Evolutionary conservation across 2,329 filamentous ascomycete species (phyloP).

Genomic region (Penicillium polonicum): DNA sequence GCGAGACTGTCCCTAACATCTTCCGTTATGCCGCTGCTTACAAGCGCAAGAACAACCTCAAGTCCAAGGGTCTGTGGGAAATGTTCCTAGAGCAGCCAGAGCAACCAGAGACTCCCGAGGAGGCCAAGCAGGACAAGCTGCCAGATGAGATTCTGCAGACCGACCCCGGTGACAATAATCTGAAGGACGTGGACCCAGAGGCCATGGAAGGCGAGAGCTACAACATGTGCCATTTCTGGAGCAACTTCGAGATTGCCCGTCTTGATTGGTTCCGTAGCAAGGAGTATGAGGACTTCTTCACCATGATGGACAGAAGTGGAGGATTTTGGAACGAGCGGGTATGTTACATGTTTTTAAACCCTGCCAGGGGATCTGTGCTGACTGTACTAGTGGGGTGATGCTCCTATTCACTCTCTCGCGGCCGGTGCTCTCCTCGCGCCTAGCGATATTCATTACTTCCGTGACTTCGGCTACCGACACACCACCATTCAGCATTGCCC

Average conservation of each 20-base stretch:
- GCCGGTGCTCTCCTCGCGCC: conserved; percentile 81
- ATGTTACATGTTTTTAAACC: conserved; percentile 40
- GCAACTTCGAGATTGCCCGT: conserved; percentile 96
- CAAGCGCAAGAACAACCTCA: conserved; percentile 86
- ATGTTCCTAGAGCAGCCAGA: conserved; percentile 81
- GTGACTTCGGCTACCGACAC: conserved; percentile 96
- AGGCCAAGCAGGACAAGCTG: conserved; percentile 65
- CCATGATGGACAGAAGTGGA: conserved; percentile 97
- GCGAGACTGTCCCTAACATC: conserved; percentile 96
- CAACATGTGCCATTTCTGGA: conserved; percentile 99
- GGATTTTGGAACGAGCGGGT: conserved; percentile 99
- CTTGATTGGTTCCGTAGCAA: conserved; percentile 96
- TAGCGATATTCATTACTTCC: conserved; percentile 94
- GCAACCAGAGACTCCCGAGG: conserved; percentile 54
- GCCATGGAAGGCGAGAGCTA: conserved; percentile 97
- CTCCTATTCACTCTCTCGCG: conserved; percentile 94
- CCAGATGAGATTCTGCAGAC: conserved; percentile 79
- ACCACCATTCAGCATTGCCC: conserved; percentile 99
- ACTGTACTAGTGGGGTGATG: conserved; percentile 84
- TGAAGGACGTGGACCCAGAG: conserved; percentile 84
- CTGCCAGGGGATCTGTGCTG: conserved; percentile 13
- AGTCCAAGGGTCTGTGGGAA: conserved; percentile 92
- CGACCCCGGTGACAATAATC: conserved; percentile 66
- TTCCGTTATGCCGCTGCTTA: conserved; percentile 99
- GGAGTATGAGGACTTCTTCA: conserved; percentile 95